Evolutionary conservation across 2,329 filamentous ascomycete species (phyloP), one percentile per base, ranked within the genome.

Genomic region (Arthrobotrys entomopaga): DNA sequence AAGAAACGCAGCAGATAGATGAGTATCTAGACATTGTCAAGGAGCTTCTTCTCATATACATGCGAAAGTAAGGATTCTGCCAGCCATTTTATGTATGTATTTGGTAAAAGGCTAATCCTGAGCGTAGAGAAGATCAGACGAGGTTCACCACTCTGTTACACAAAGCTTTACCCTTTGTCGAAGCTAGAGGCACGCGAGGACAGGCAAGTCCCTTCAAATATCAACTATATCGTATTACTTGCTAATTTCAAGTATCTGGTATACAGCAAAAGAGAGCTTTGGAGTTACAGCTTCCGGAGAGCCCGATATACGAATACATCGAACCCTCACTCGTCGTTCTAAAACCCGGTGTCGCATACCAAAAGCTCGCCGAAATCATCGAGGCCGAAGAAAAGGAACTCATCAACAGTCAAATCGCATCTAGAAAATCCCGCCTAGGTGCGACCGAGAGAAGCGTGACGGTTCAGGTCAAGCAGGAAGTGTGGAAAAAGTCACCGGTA

Each of bases 331-430:
- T 24, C 15, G 84, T 98, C 91, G 90, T 1, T 88, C 91, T 77
- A 13, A 19, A 50, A 22, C 93, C 95, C 0, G 87, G 89, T 8
- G 87, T 89, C 71, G 96, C 91, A 0, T 97, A 96, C 81, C 89
- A 89, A 78, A 89, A 87, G 38, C 88, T 98, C 64, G 91, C 92
- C 13, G 89, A 95, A 77, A 91, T 96, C 19, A 86, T 91, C 2
- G 95, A 98, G 80, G 84, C 87, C 1, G 91, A 95, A 74, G 95
- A 99, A 82, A 93, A 91, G 80, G 90, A 94, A 80, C 89, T 88
- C 34, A 94, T 97, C 81, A 97, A 97, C 80, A 91, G 87, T 2
- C 87, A 97, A 70, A 96, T 99, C 77, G 92, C 90, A 34, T 93
- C 97, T 81, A 88, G 95, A 49, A 87, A 93, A 76, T 97, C 93